Evolutionary conservation across 768 basidiomycete genomes (phyloP).

Genomic region (Boletus edulis): DNA sequence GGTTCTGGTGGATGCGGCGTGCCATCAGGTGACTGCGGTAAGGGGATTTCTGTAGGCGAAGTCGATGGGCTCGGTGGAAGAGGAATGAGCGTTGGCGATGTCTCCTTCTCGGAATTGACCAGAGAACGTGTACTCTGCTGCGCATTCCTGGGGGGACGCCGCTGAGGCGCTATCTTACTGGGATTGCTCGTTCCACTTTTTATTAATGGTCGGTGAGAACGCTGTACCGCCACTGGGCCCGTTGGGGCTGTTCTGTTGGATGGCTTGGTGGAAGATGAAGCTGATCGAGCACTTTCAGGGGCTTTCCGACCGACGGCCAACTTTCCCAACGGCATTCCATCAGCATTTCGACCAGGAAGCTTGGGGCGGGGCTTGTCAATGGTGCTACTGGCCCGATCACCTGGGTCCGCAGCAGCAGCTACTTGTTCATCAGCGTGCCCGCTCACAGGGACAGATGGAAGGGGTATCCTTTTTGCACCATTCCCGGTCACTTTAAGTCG

Average conservation of each 20-base stretch:
- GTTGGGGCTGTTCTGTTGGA: not conserved
- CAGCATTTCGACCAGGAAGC: conserved; percentile 5
- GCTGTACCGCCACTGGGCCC: not conserved
- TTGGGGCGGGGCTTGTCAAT: conserved; percentile 10
- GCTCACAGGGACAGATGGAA: conserved; percentile 17
- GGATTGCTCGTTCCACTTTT: conserved; percentile 11
- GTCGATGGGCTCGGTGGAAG: conserved; percentile 21
- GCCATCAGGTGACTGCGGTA: conserved; percentile 19
- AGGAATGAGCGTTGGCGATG: conserved; percentile 16
- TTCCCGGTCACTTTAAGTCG: conserved; percentile 27
- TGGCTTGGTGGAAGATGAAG: conserved; percentile 10
- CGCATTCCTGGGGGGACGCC: conserved; percentile 3
- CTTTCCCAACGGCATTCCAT: conserved; percentile 1
- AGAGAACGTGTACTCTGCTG: conserved; percentile 13
- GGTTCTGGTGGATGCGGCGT: not conserved
- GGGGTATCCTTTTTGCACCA: conserved; percentile 33
- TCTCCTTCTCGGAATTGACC: conserved; percentile 12
- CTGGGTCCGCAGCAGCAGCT: not conserved
- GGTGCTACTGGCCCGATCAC: not conserved
- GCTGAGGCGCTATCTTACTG: not conserved
- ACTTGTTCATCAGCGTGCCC: conserved; percentile 2
- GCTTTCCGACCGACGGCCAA: conserved; percentile 8
- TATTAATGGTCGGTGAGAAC: conserved; percentile 7
- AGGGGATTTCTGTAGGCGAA: conserved; percentile 17
- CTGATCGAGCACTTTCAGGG: not conserved